Conservation (phyloP, 1,284 basidiomycete genomes). For the Rhodotorula sp. region DNA sequence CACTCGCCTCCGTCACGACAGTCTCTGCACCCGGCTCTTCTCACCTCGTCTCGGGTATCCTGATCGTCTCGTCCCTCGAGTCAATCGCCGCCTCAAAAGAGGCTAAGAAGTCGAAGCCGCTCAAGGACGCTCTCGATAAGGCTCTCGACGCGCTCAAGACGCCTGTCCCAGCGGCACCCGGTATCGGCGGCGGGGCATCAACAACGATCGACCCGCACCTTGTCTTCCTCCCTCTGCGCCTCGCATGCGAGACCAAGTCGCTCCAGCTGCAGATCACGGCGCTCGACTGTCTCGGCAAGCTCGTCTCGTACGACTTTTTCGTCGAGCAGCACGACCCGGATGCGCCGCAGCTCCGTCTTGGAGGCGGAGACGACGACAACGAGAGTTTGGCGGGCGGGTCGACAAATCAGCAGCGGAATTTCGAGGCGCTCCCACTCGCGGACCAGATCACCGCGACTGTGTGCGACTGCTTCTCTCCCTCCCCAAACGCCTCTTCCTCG, state of each 20-base stretch:
- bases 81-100: slow-evolving; percentile 83
- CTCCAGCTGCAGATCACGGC: slow-evolving; percentile 92
- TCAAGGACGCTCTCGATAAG: slow-evolving; percentile 74
- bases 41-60: slow-evolving; percentile 50
- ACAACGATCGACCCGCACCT: slow-evolving; percentile 57
- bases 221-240: slow-evolving; percentile 84
- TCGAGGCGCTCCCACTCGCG: slow-evolving; percentile 56
- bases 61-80: slow-evolving; percentile 78
- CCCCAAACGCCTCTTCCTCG: slow-evolving; percentile 57
- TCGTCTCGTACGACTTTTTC: slow-evolving; percentile 95
- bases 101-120: slow-evolving; percentile 74
- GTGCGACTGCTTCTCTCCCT: slow-evolving; percentile 69
- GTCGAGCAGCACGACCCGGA: slow-evolving; percentile 56
- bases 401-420: neutral
- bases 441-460: slow-evolving; percentile 91
- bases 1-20: slow-evolving; percentile 36
- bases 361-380: slow-evolving; percentile 42
- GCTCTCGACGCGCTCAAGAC: slow-evolving; percentile 79
- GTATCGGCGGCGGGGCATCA: slow-evolving; percentile 2
- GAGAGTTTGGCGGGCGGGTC: slow-evolving; percentile 57
- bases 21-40: slow-evolving; percentile 35
- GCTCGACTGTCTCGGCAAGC: slow-evolving; percentile 91
- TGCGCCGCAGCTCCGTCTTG: slow-evolving; percentile 49
- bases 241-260: slow-evolving; percentile 88
- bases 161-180: slow-evolving; percentile 56